Conservation (phyloP, 805 yeast genomes). For the Spathaspora gorwiae region DNA sequence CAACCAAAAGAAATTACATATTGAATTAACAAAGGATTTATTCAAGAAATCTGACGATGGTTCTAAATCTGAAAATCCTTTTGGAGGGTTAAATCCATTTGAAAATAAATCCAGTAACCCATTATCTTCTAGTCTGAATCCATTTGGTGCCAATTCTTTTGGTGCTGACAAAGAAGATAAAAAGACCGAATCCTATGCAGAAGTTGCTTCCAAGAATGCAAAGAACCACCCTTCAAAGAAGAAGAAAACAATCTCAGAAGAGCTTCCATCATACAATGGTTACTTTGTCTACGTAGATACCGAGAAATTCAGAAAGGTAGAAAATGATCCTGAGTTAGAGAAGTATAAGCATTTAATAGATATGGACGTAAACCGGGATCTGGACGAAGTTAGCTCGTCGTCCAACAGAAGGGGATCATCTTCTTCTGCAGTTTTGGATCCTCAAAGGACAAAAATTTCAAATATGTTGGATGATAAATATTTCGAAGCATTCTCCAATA, state of each 20-base stretch:
- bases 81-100: conserved; percentile 24
- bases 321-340: conserved; percentile 48
- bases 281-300: conserved; percentile 66
- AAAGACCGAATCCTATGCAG: conserved; percentile 16
- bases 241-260: conserved; percentile 7
- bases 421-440: conserved; percentile 11
- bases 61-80: conserved; percentile 37
- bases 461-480: conserved; percentile 62
- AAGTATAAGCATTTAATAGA: conserved; percentile 49
- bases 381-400: conserved; percentile 1
- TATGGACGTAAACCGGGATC: conserved; percentile 29
- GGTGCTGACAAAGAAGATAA: conserved; percentile 15
- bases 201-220: conserved; percentile 15
- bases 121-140: neutral
- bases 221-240: conserved; percentile 3
- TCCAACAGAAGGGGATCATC: conserved; percentile 4
- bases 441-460: conserved; percentile 21
- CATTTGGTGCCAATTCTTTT: conserved; percentile 25
- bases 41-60: conserved; percentile 18
- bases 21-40: conserved; percentile 39
- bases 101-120: conserved; percentile 8
- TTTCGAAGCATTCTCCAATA: conserved; percentile 73
- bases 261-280: conserved; percentile 57
- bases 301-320: conserved; percentile 57
- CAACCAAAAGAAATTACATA: conserved; percentile 35